Percentiles rank a stretch among this genome's conserved stretches.
These are phyloP conservation scores for Paracoccidioides brasiliensis DNA, from an alignment of 2,329 filamentous ascomycete genomes.

Conservation along the genomic window DNA sequence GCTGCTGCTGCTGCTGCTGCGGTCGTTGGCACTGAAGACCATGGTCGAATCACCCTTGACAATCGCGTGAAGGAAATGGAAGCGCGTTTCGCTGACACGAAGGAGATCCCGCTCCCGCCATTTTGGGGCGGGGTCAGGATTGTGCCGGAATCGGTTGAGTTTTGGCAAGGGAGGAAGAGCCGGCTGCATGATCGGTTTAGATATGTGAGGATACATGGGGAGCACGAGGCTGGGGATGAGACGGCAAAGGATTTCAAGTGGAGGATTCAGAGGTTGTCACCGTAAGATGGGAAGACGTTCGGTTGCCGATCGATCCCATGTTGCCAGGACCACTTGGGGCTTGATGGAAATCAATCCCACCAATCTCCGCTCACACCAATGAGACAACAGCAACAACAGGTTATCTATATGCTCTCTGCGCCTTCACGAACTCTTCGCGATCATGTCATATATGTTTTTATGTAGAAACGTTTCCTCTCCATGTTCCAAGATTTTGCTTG, in stretches of 20 bases:
- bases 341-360: no score
- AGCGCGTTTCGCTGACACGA: slow-evolving; percentile 56
- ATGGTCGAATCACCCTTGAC: slow-evolving; percentile 63
- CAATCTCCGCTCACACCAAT: no score
- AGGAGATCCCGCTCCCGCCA: slow-evolving; percentile 75
- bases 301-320: no score
- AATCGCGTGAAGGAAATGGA: slow-evolving; percentile 64
- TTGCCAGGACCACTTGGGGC: no score
- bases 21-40: slow-evolving; percentile 25
- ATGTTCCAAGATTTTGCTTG: background rate
- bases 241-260: slow-evolving; percentile 33
- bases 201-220: slow-evolving; percentile 51
- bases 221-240: slow-evolving; percentile 50
- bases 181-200: slow-evolving; percentile 87
- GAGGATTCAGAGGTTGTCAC: slow-evolving; percentile 29
- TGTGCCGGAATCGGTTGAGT: slow-evolving; percentile 76
- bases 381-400: background rate
- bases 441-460: background rate
- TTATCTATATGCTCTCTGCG: background rate
- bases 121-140: slow-evolving; percentile 92
- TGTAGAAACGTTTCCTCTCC: background rate
- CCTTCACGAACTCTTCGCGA: background rate
- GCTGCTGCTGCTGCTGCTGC: background rate
- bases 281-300: slow-evolving; percentile 14
- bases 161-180: slow-evolving; percentile 87